Conservation (phyloP, 805 yeast genomes). For the Metschnikowia cerradonensis region DNA sequence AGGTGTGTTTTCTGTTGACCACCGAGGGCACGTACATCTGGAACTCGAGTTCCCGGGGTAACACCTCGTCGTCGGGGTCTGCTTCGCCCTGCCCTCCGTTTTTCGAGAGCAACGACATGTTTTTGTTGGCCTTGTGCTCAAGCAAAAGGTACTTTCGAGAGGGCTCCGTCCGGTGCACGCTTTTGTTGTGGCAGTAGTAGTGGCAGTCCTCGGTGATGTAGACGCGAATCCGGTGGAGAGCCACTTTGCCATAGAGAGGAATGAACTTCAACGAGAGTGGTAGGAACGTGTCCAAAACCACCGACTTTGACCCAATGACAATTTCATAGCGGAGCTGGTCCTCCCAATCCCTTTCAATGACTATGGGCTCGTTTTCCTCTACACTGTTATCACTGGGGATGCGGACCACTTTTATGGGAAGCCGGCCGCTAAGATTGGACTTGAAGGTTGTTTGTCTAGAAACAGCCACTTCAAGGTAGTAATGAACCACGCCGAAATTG, state of each 20-base stretch:
- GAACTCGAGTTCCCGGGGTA: conserved; percentile 78
- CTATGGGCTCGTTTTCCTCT: conserved; percentile 91
- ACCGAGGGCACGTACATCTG: conserved; percentile 79
- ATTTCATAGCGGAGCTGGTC: conserved; percentile 86
- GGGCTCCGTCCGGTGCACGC: conserved; percentile 92
- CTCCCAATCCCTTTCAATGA: conserved; percentile 90
- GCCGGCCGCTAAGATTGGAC: conserved; percentile 59
- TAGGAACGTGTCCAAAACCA: conserved; percentile 75
- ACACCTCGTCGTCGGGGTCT: conserved; percentile 50
- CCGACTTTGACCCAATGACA: conserved; percentile 82
- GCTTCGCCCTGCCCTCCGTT: conserved; percentile 26
- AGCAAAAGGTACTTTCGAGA: conserved; percentile 71
- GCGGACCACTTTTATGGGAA: conserved; percentile 66
- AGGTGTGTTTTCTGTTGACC: conserved; percentile 49
- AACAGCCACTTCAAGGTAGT: conserved; percentile 63
- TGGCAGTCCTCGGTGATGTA: conserved; percentile 87
- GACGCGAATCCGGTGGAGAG: conserved; percentile 79
- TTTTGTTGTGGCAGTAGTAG: conserved; percentile 79
- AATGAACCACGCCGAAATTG: conserved; percentile 76
- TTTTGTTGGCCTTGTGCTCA: conserved; percentile 68
- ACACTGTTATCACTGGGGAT: conserved; percentile 72
- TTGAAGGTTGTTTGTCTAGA: conserved; percentile 86
- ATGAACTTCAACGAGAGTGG: conserved; percentile 82
- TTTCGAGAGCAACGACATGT: conserved; percentile 45
- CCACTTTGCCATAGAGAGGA: conserved; percentile 78